phyloP scores from a whole-genome alignment of 129 eudicot genomes.

The Flaveria bidentis region DNA sequence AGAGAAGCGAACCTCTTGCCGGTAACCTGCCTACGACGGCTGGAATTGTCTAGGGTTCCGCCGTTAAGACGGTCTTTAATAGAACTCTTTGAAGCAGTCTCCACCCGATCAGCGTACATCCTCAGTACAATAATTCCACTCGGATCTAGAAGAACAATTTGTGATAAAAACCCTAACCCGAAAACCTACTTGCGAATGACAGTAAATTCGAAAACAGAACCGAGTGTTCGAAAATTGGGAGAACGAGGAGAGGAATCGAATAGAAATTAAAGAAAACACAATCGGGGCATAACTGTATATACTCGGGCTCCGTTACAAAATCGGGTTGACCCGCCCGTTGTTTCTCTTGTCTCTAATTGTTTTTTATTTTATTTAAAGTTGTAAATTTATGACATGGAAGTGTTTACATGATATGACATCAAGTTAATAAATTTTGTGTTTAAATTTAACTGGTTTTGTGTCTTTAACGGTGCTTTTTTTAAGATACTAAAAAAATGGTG shows the following conservation, averaged over 20 bases:
- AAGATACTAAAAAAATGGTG: too few relatives aligned
- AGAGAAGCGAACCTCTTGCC: constrained; percentile 69
- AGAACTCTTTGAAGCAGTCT: constrained; percentile 58
- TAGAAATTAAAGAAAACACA: neutral
- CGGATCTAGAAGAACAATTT: constrained; percentile 17
- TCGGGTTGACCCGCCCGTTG: neutral
- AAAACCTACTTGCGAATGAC: constrained; percentile 27
- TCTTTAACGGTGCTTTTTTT: too few relatives aligned
- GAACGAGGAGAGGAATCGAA: neutral
- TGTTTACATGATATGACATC: too few relatives aligned
- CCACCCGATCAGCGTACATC: constrained; percentile 84
- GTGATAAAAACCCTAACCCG: constrained; percentile 43
- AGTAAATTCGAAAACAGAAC: constrained; percentile 17
- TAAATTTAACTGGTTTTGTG: too few relatives aligned
- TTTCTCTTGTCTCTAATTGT: too few relatives aligned
- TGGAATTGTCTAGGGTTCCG: constrained; percentile 40
- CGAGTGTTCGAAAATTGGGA: neutral
- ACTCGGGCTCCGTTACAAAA: neutral
- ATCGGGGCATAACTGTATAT: neutral
- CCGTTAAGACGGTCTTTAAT: constrained; percentile 79
- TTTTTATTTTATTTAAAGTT: too few relatives aligned
- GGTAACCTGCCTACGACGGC: constrained; percentile 57
- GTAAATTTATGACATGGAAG: too few relatives aligned
- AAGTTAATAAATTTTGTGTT: too few relatives aligned
- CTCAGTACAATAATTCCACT: neutral